Conservation (phyloP, 768 basidiomycete genomes). For the Leccinellum rugosiceps region DNA sequence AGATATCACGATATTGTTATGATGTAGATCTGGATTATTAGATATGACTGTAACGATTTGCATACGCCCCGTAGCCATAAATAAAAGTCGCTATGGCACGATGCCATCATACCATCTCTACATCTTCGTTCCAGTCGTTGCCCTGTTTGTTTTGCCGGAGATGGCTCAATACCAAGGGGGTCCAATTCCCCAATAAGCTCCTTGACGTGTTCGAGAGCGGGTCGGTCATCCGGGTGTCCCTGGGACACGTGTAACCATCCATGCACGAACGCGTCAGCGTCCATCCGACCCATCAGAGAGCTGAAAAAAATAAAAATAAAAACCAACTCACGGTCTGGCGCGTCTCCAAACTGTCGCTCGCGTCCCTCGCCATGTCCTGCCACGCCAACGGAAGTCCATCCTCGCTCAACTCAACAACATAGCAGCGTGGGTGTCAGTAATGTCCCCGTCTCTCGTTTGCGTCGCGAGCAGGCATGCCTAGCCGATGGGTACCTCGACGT, state of each 20-base stretch:
- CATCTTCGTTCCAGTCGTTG: conserved; percentile 44
- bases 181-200: conserved; percentile 67
- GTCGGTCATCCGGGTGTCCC: conserved; percentile 60
- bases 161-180: conserved; percentile 59
- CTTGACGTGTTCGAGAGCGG: conserved; percentile 56
- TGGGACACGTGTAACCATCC: conserved; percentile 29
- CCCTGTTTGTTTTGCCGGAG: conserved; percentile 49
- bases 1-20: neutral
- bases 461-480: conserved; percentile 72
- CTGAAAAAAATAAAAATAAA: too few relatives aligned
- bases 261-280: neutral
- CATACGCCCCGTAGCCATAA: too few relatives aligned
- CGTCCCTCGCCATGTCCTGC: conserved; percentile 74
- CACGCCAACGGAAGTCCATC: conserved; percentile 49
- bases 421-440: conserved; percentile 35
- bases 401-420: conserved; percentile 12
- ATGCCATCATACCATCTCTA: conserved; percentile 47
- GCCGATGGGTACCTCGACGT: conserved; percentile 93
- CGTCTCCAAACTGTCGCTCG: conserved; percentile 34
- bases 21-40: neutral
- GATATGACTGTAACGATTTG: too few relatives aligned
- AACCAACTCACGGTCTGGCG: conserved; percentile 61
- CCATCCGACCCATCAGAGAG: too few relatives aligned
- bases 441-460: conserved; percentile 55
- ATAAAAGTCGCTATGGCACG: neutral